Percentiles rank a stretch among this genome's conserved stretches.
Evolutionary conservation across 139 green algal genomes (phyloP).

Genomic region (Chlorella sp.): DNA sequence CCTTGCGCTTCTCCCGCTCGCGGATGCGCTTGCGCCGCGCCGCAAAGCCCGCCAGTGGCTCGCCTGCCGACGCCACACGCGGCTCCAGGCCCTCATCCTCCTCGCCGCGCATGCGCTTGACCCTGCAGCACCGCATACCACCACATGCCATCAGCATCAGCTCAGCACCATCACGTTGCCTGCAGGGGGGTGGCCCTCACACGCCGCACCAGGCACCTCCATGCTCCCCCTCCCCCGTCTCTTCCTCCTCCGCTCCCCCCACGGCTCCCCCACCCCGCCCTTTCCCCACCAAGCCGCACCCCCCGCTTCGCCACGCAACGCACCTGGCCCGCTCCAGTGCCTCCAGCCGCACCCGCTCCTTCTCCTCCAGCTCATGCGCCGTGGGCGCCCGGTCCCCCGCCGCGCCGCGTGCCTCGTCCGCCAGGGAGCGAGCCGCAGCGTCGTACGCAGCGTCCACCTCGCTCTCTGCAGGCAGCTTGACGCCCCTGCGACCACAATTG

Average conservation of each 20-base stretch:
- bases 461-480: slow-evolving; percentile 37
- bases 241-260: too few species aligned
- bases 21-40: not conserved
- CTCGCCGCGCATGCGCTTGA: slow-evolving; percentile 6
- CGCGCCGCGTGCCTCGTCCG: slow-evolving; percentile 63
- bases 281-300: too few species aligned
- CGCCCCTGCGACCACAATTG: slow-evolving; percentile 16
- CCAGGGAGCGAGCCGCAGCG: slow-evolving; percentile 52
- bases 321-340: slow-evolving; percentile 34
- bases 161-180: too few species aligned
- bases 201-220: too few species aligned
- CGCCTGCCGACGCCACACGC: slow-evolving; percentile 37
- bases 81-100: slow-evolving; percentile 3
- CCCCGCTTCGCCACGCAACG: too few species aligned
- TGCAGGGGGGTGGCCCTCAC: too few species aligned
- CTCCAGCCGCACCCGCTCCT: slow-evolving; percentile 32
- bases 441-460: slow-evolving; percentile 66
- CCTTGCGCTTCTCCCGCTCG: too few species aligned
- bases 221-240: too few species aligned
- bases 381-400: slow-evolving; percentile 54
- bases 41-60: slow-evolving; percentile 32
- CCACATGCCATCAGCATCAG: too few species aligned
- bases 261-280: too few species aligned
- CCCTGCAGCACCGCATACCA: too few species aligned
- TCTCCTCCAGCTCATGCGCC: slow-evolving; percentile 37